A percentile compares a stretch with the other conserved stretches of the same genome.
phyloP scores from a whole-genome alignment of 2,329 filamentous ascomycete species.

The Epichloe uncinata region DNA sequence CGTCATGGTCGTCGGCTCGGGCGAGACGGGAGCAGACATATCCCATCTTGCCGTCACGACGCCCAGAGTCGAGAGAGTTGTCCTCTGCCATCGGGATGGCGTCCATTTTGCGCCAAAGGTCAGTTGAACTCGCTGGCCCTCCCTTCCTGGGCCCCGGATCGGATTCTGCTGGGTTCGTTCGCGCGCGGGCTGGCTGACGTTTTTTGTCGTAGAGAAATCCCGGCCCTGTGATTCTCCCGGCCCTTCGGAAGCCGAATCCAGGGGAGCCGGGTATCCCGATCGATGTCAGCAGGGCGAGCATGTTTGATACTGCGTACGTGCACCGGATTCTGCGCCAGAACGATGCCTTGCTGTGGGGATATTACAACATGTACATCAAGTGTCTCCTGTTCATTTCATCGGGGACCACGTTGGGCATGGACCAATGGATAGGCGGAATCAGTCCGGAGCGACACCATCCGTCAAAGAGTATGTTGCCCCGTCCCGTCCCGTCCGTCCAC shows the following conservation, averaged over 20 bases:
- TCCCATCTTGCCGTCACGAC: constrained; percentile 28
- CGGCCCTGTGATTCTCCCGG: constrained; percentile 9
- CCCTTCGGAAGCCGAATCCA: constrained; percentile 7
- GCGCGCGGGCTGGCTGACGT: neutral
- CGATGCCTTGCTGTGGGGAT: constrained; percentile 24
- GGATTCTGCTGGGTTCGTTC: neutral
- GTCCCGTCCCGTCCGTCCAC: no score
- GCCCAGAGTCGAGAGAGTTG: constrained; percentile 21
- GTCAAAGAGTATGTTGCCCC: constrained; percentile 10
- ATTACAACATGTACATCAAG: constrained; percentile 28
- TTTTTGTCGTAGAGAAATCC: constrained; percentile 6
- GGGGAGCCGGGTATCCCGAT: constrained; percentile 23
- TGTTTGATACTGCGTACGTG: constrained; percentile 34
- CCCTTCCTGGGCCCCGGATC: no score
- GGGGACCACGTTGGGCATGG: constrained; percentile 25
- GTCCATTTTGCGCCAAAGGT: constrained; percentile 28
- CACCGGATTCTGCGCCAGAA: constrained; percentile 24
- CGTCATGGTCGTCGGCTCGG: constrained; percentile 28
- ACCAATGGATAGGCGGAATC: constrained; percentile 29
- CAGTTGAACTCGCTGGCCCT: neutral
- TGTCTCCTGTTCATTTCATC: constrained; percentile 18
- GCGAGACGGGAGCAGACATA: constrained; percentile 31
- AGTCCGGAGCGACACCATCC: constrained; percentile 18
- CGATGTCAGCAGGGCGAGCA: constrained; percentile 26
- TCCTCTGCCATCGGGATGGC: constrained; percentile 28